A percentile compares a stretch with the other conserved stretches of the same genome.
These are phyloP conservation scores for Dictyostelium intermedium DNA, from an alignment of 78 protist species.

Conservation along the genomic window DNA sequence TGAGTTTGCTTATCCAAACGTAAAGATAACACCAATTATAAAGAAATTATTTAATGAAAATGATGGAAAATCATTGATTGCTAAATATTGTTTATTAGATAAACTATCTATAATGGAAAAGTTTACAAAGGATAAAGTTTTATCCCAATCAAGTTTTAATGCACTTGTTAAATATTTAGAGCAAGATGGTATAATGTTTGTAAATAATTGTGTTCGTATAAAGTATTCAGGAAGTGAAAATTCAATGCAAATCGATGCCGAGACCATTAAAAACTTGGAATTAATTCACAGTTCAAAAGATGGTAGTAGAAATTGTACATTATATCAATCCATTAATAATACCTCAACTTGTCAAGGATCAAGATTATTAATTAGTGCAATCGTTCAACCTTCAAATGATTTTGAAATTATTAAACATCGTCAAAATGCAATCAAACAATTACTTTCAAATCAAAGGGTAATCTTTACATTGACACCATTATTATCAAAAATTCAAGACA, in stretches of 20 bases:
- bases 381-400: conserved; percentile 65
- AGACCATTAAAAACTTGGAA: conserved; percentile 60
- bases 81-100: conserved; percentile 13
- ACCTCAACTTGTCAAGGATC: conserved; percentile 55
- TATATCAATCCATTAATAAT: conserved; percentile 28
- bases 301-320: conserved; percentile 59
- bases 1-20: not conserved
- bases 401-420: conserved; percentile 19
- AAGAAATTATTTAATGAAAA: conserved; percentile 54
- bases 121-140: not conserved
- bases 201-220: conserved; percentile 9
- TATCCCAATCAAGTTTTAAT: conserved; percentile 24
- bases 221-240: conserved; percentile 38
- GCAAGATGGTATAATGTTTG: conserved; percentile 25
- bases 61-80: not conserved
- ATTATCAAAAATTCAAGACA: conserved; percentile 24
- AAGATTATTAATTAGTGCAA: conserved; percentile 33
- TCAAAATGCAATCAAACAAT: conserved; percentile 45
- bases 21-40: not conserved
- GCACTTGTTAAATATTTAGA: conserved; percentile 41
- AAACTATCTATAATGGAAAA: conserved; percentile 4
- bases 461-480: conserved; percentile 15
- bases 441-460: conserved; percentile 23
- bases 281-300: conserved; percentile 18
- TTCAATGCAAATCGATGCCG: conserved; percentile 67